Evolutionary conservation across 345 rosid species (phyloP), one percentile per base, ranked within the genome.

Genomic region (Orychophragmus violaceus): DNA sequence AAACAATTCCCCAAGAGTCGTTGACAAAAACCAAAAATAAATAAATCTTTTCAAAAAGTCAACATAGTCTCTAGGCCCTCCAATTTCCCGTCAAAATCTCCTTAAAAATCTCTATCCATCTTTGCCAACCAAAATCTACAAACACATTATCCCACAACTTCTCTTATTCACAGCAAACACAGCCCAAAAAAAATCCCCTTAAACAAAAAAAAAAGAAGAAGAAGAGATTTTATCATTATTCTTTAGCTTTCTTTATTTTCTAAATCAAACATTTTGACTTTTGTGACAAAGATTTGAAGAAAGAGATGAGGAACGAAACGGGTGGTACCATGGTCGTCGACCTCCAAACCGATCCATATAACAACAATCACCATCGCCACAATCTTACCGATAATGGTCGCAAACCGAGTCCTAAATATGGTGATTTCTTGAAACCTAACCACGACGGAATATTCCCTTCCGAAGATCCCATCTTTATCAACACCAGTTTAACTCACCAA

Each of bases 371-470:
- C 42, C 19, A 49, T 37, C 58, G 42, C 8, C 59, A 39, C 45
- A 19, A 39, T 5, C 5, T 5, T 1, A 32, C 41, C 32, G 44
- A 44, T 3, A 57, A 10, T 3, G 42, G 7, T 60, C 68, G 39
- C 74, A 68, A 67, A 5, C 54, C 23, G 30, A 57, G 90, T 17
- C 82, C 84, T 13, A 82, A 80, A 22, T 75, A 85, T 14, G 87
- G 84, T 10, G 76, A 81, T 27, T 62, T 87, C 53, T 78, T 85
- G 64, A 69, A 64, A 19, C 69, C 84, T 2, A 85, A 87, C 4
- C 81, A 80, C 25, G 66, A 78, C 30, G 64, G 67, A 13, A 39
- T 63, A 63, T 75, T 75, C 42, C 46, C 74, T 63, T 33, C 60
- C 0, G 71, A 21, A 11, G 78, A 70, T 1, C 68, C 66, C 21